Conservation (phyloP, 31 red algal species). For the Asparagopsis taxiformis region DNA sequence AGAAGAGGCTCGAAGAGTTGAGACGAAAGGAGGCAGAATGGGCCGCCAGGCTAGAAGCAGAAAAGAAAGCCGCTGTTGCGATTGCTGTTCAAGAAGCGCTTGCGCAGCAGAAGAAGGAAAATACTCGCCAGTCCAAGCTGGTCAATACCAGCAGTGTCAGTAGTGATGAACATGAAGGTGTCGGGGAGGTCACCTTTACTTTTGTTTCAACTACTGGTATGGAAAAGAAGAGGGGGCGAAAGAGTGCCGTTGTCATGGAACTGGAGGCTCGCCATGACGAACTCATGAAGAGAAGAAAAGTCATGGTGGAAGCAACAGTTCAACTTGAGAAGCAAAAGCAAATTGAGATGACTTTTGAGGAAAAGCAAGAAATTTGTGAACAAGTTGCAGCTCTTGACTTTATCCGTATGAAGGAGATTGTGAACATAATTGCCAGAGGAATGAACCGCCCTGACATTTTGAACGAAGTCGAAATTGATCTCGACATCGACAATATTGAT, state of each 20-base stretch:
- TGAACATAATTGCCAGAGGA: constrained; percentile 52
- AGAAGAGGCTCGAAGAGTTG: constrained; percentile 28
- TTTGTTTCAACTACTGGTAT: constrained; percentile 75
- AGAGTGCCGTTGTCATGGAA: constrained; percentile 62
- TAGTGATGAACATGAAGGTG: constrained; percentile 60
- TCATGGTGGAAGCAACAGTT: constrained; percentile 32
- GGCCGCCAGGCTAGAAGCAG: constrained; percentile 29
- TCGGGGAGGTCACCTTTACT: constrained; percentile 50
- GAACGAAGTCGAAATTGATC: constrained; percentile 49
- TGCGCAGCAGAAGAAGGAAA: constrained; percentile 2
- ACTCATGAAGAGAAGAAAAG: constrained; percentile 47
- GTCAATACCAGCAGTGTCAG: constrained; percentile 70
- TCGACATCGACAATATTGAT: constrained; percentile 42
- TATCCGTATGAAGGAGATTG: constrained; percentile 69
- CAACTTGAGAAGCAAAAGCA: constrained; percentile 46
- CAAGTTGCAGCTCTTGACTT: constrained; percentile 39
- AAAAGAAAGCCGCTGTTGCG: constrained; percentile 23
- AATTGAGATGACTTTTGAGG: constrained; percentile 48
- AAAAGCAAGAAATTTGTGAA: constrained; percentile 45
- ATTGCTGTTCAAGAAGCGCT: constrained; percentile 54
- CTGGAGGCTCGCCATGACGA: constrained; percentile 62
- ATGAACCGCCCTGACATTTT: constrained; percentile 57
- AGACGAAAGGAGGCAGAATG: constrained; percentile 38
- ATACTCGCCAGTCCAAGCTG: background rate
- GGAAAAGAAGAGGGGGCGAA: constrained; percentile 72